Evolutionary conservation across 805 yeast genomes (phyloP).

Genomic region (Ogataea trehaloabstinens): DNA sequence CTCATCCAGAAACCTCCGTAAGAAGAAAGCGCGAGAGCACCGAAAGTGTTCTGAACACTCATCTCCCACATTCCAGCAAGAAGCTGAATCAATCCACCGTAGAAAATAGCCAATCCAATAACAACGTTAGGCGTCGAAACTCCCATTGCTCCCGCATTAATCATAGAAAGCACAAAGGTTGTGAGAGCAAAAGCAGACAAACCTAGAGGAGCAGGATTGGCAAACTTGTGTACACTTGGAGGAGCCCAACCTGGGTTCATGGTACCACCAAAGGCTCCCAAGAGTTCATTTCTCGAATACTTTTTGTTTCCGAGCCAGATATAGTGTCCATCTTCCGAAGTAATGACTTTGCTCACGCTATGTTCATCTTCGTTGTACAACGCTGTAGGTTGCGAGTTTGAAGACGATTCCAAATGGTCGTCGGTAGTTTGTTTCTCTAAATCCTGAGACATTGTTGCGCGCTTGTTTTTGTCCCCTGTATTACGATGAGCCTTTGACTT

Average conservation of each 20-base stretch:
- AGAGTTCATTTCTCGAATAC: conserved; percentile 59
- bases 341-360: conserved; percentile 30
- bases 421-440: conserved; percentile 21
- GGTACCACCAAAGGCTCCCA: conserved; percentile 79
- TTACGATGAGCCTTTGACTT: too few relatives aligned
- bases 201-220: conserved; percentile 77
- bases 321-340: conserved; percentile 61
- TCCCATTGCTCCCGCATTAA: conserved; percentile 67
- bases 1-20: conserved; percentile 79
- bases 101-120: conserved; percentile 64
- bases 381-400: conserved; percentile 23
- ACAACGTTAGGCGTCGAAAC: conserved; percentile 58
- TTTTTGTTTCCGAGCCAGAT: conserved; percentile 70
- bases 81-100: conserved; percentile 71
- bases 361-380: conserved; percentile 16
- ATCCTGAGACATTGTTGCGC: conserved; percentile 11
- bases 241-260: conserved; percentile 65
- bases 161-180: conserved; percentile 61
- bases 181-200: conserved; percentile 69
- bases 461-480: too few relatives aligned
- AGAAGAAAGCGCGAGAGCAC: conserved; percentile 60
- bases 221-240: conserved; percentile 59
- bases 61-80: conserved; percentile 76
- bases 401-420: conserved; percentile 14
- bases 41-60: conserved; percentile 74